Conservation (phyloP, 441 rosid genomes). For the Omphalea diandra region DNA sequence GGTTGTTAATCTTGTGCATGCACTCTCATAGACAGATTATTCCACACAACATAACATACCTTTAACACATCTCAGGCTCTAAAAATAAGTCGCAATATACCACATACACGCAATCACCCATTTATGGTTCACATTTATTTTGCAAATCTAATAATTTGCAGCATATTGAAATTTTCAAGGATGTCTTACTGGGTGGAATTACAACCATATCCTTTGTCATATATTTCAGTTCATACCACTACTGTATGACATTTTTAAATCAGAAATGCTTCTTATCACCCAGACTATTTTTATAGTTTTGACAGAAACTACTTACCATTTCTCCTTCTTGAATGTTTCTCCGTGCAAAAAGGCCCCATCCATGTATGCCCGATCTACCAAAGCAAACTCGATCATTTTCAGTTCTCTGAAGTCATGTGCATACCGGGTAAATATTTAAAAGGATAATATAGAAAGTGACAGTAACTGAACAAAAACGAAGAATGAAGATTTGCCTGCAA, state of each 20-base stretch:
- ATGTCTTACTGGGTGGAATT: too few species aligned
- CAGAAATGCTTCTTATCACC: background rate
- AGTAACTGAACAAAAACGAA: background rate
- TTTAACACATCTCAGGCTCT: background rate
- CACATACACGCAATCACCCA: background rate
- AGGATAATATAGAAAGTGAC: slow-evolving; percentile 15
- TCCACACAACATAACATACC: background rate
- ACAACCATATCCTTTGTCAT: too few species aligned
- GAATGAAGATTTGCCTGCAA: slow-evolving; percentile 65
- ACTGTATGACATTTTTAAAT: background rate
- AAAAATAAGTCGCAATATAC: background rate
- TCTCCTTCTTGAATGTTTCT: slow-evolving; percentile 98
- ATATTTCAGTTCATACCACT: background rate
- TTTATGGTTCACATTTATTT: background rate
- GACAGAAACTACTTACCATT: slow-evolving; percentile 54
- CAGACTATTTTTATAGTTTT: background rate
- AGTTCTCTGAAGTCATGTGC: slow-evolving; percentile 59
- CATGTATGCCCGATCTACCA: slow-evolving; percentile 99
- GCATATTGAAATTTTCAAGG: too few species aligned
- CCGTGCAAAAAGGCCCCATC: slow-evolving; percentile 98
- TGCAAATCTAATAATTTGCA: too few species aligned
- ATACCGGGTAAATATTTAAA: slow-evolving; percentile 24
- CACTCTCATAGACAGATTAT: background rate
- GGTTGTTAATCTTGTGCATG: background rate
- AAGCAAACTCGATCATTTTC: slow-evolving; percentile 93